Evolutionary conservation across 148 eudicot genomes (phyloP).

Genomic region (Rhododendron vialii): DNA sequence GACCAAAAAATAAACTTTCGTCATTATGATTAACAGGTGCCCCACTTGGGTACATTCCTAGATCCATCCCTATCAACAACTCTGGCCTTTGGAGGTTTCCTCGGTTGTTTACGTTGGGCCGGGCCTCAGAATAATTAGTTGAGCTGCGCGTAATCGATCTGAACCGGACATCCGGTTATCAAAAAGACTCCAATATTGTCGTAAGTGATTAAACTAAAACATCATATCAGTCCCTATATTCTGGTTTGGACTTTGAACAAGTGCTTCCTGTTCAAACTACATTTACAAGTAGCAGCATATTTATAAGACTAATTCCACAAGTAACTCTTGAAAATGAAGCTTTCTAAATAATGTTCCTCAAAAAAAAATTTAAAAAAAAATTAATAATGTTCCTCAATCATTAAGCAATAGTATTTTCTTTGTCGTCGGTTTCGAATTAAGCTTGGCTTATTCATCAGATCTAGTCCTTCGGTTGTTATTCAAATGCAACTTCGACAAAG

Average conservation of each 20-base stretch:
- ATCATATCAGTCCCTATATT: conserved; percentile 38
- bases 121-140: neutral
- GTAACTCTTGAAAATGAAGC: conserved; percentile 43
- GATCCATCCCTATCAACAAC: too few species aligned
- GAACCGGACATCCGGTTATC: neutral
- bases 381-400: conserved; percentile 22
- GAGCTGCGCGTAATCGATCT: neutral
- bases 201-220: neutral
- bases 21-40: too few species aligned
- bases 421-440: conserved; percentile 8
- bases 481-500: neutral
- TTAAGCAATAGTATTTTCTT: conserved; percentile 26
- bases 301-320: neutral
- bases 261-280: conserved; percentile 67
- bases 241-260: conserved; percentile 58
- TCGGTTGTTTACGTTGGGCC: neutral
- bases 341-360: conserved; percentile 26
- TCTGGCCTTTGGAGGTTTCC: neutral
- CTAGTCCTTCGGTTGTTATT: neutral
- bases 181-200: neutral
- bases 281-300: neutral
- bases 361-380: neutral
- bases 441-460: neutral
- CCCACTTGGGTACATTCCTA: too few species aligned
- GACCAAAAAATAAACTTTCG: too few species aligned